These are phyloP conservation scores for Phanerochaete carnosa DNA, from an alignment of 768 basidiomycete species.

Conservation along the genomic window DNA sequence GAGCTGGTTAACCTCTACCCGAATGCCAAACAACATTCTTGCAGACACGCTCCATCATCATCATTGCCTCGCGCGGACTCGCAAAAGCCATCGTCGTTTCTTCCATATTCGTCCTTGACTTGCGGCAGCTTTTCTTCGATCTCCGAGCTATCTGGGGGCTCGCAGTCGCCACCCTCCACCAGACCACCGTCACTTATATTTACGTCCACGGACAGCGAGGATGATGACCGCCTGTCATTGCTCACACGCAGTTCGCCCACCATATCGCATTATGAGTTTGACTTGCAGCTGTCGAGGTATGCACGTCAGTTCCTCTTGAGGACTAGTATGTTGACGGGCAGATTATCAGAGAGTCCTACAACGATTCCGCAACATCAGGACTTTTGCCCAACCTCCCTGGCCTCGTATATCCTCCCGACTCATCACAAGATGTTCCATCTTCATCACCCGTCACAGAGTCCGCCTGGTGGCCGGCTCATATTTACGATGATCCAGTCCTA, in stretches of 20 bases:
- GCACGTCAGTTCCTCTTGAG: background rate
- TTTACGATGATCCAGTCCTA: background rate
- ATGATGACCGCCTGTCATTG: background rate
- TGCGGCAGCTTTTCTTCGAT: too few species aligned
- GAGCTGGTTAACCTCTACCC: background rate
- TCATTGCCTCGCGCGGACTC: background rate
- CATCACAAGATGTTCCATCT: background rate
- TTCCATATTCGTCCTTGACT: too few species aligned
- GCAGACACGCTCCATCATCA: background rate
- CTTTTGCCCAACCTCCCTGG: background rate
- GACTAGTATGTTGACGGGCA: background rate
- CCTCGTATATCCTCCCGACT: background rate
- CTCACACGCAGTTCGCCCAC: background rate
- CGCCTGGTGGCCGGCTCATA: background rate
- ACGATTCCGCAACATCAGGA: background rate
- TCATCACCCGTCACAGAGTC: background rate
- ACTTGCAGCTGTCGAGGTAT: background rate
- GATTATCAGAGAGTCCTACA: background rate
- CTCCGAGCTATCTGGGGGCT: too few species aligned
- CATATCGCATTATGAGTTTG: background rate
- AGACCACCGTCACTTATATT: constrained; percentile 5
- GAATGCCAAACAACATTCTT: background rate
- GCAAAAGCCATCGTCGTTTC: background rate
- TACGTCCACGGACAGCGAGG: constrained; percentile 12
- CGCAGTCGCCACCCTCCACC: background rate